Conservation (phyloP, 2,329 filamentous ascomycete species). For the Gaeumannomyces sp. region DNA sequence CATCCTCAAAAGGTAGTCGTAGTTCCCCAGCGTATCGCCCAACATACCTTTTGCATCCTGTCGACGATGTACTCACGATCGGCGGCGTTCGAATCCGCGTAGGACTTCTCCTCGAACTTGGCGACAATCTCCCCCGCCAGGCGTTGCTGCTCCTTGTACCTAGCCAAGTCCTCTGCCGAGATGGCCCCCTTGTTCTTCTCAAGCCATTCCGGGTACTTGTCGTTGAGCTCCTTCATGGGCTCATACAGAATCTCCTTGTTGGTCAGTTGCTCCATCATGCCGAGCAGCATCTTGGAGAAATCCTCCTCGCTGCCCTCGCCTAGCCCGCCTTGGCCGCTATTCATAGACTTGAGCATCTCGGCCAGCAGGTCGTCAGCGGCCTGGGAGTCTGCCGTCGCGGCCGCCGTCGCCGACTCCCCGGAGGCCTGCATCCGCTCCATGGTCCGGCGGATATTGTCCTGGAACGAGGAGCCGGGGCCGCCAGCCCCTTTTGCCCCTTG, state of each 20-base stretch:
- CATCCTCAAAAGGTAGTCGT: background rate
- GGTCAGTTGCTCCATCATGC: slow-evolving; percentile 98
- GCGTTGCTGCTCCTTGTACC: slow-evolving; percentile 74
- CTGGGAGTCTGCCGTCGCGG: slow-evolving; percentile 41
- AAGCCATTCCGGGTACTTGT: slow-evolving; percentile 90
- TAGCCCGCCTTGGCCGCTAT: slow-evolving; percentile 46
- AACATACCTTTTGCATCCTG: slow-evolving; percentile 86
- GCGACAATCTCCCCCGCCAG: slow-evolving; percentile 80
- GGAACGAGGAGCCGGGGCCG: slow-evolving; percentile 55
- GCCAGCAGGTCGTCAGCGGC: slow-evolving; percentile 78
- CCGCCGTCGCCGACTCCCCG: slow-evolving; percentile 76
- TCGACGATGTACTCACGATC: slow-evolving; percentile 93
- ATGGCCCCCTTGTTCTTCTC: slow-evolving; percentile 64
- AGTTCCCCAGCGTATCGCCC: slow-evolving; percentile 6
- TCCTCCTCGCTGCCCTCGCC: slow-evolving; percentile 66
- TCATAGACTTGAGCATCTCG: slow-evolving; percentile 89
- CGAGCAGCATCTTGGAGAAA: slow-evolving; percentile 89
- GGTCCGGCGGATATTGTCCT: slow-evolving; percentile 85
- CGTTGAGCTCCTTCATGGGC: slow-evolving; percentile 93
- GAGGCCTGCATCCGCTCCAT: slow-evolving; percentile 96
- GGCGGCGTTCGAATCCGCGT: slow-evolving; percentile 72
- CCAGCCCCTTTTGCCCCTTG: slow-evolving; percentile 23
- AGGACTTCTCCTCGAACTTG: slow-evolving; percentile 78
- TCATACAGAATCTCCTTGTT: slow-evolving; percentile 98
- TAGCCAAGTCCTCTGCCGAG: slow-evolving; percentile 63